Conservation (phyloP, 2,329 filamentous ascomycete genomes). For the Aspergillus candidus region DNA sequence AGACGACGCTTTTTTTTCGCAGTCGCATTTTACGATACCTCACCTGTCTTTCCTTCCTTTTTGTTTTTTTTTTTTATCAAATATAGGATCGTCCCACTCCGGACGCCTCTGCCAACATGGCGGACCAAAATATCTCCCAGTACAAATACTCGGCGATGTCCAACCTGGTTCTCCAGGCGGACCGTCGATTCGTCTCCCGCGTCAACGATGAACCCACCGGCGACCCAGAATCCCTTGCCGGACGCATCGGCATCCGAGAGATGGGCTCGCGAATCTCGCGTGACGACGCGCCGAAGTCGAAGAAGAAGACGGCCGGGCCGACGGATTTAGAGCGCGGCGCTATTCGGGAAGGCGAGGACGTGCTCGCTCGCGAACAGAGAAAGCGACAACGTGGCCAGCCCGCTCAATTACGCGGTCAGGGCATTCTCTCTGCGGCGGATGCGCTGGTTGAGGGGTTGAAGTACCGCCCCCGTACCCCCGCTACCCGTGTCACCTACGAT, state of each 20-base stretch:
- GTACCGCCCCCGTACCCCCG: constrained; percentile 85
- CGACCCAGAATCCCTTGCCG: constrained; percentile 94
- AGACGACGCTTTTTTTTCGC: constrained; percentile 16
- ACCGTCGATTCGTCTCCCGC: constrained; percentile 89
- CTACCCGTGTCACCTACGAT: constrained; percentile 88
- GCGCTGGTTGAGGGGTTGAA: constrained; percentile 83
- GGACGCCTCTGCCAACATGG: constrained; percentile 49
- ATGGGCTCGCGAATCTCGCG: constrained; percentile 84
- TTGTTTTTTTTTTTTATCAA: constrained; percentile 10
- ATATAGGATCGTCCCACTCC: neutral
- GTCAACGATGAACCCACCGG: constrained; percentile 92
- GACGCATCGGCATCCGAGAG: constrained; percentile 84
- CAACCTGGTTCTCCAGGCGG: constrained; percentile 99
- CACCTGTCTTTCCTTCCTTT: constrained; percentile 16
- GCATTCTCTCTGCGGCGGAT: constrained; percentile 77
- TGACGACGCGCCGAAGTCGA: constrained; percentile 73
- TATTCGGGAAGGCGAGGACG: constrained; percentile 73
- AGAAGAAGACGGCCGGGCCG: constrained; percentile 61
- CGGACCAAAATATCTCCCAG: constrained; percentile 74
- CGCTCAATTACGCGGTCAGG: constrained; percentile 63
- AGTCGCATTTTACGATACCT: constrained; percentile 21
- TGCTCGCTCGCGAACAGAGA: constrained; percentile 74
- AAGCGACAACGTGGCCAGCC: constrained; percentile 75
- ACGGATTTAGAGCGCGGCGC: constrained; percentile 68
- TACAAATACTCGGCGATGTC: constrained; percentile 99